These are phyloP conservation scores for Nannochloropsis granulata DNA, from an alignment of 108 stramenopile species.

Conservation along the genomic window DNA sequence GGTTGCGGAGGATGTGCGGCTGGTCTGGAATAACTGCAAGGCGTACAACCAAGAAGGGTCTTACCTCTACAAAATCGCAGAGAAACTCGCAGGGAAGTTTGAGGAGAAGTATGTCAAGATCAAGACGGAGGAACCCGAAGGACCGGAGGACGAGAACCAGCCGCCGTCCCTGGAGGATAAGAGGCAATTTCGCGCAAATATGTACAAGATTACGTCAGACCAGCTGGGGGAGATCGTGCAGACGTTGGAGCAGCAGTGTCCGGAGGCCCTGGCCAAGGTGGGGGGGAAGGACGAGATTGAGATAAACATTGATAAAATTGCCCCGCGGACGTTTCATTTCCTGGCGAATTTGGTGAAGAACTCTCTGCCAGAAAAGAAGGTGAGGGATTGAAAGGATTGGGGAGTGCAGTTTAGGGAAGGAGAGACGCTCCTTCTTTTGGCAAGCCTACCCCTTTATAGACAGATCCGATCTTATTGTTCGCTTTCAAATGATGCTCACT, in stretches of 20 bases:
- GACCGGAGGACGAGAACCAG: background rate
- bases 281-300: conserved; percentile 73
- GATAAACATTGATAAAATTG: conserved; percentile 76
- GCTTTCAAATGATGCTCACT: no score
- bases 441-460: no score
- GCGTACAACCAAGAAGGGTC: conserved; percentile 81
- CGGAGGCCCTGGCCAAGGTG: conserved; percentile 62
- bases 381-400: background rate
- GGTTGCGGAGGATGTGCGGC: conserved; percentile 70
- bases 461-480: no score
- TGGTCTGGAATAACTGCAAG: conserved; percentile 88
- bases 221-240: conserved; percentile 68
- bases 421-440: no score
- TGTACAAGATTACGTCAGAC: conserved; percentile 72
- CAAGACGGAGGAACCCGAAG: background rate
- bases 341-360: conserved; percentile 34
- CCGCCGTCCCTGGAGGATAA: conserved; percentile 62
- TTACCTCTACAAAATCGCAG: conserved; percentile 67
- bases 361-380: background rate
- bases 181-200: conserved; percentile 54
- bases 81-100: conserved; percentile 48
- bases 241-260: conserved; percentile 72
- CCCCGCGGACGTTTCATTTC: conserved; percentile 55
- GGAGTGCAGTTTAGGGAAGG: background rate
- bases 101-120: conserved; percentile 45